Conservation (phyloP, 2,329 filamentous ascomycete species). For the Cyphellophora europaea region DNA sequence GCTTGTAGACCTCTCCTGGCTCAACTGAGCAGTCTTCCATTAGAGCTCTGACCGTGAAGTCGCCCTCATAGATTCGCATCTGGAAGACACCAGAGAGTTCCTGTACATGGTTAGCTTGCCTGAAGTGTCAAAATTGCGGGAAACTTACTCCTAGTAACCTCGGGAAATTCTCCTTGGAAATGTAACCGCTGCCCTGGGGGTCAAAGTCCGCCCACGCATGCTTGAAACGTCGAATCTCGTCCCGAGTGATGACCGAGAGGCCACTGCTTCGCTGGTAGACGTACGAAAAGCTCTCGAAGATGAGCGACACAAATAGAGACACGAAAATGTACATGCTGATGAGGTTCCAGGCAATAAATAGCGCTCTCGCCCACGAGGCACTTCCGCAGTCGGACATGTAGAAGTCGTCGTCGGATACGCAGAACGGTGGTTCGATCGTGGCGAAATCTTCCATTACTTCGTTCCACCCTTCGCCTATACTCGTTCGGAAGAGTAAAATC, state of each 20-base stretch:
- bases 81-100: constrained; percentile 91
- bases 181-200: constrained; percentile 82
- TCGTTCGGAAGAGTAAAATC: constrained; percentile 86
- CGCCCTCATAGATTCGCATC: constrained; percentile 90
- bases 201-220: constrained; percentile 97
- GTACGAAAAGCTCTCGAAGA: constrained; percentile 98
- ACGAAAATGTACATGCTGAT: constrained; percentile 99
- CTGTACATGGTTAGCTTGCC: constrained; percentile 25
- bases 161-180: constrained; percentile 81
- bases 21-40: constrained; percentile 71
- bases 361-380: constrained; percentile 70
- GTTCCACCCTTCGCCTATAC: constrained; percentile 94
- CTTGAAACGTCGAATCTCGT: constrained; percentile 94
- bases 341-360: constrained; percentile 98
- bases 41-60: constrained; percentile 77
- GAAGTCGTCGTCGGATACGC: constrained; percentile 62
- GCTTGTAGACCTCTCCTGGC: constrained; percentile 34
- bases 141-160: constrained; percentile 64
- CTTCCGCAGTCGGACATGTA: constrained; percentile 91
- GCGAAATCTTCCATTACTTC: constrained; percentile 94
- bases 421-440: constrained; percentile 66
- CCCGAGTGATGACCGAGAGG: constrained; percentile 79
- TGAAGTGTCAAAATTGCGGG: neutral
- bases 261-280: constrained; percentile 95
- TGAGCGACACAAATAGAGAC: constrained; percentile 94